phyloP scores from a whole-genome alignment of 176 grass and related monocot genomes.

The Areca catechu region DNA sequence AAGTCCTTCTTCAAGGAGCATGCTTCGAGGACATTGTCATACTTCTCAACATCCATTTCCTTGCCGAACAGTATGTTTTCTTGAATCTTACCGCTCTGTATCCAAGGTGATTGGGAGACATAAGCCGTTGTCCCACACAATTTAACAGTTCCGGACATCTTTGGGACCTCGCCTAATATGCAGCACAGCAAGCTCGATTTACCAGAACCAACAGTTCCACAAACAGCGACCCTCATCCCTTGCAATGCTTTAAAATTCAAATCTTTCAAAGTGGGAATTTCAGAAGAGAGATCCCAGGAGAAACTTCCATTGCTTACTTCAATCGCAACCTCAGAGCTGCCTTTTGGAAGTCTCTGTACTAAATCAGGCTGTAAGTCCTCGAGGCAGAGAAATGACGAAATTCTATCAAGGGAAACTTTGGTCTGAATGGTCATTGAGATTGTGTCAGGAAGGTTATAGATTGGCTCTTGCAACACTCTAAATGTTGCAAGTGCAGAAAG shows the following conservation, averaged over 20 bases:
- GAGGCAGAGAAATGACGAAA: slow-evolving; percentile 48
- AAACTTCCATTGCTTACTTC: slow-evolving; percentile 42
- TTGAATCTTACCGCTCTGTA: slow-evolving; percentile 54
- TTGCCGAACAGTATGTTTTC: slow-evolving; percentile 52
- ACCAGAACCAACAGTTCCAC: slow-evolving; percentile 63
- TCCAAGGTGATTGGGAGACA: slow-evolving; percentile 67
- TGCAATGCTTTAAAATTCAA: slow-evolving; percentile 41
- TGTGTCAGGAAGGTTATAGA: slow-evolving; percentile 38
- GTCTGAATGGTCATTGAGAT: slow-evolving; percentile 42
- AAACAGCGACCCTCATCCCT: slow-evolving; percentile 48
- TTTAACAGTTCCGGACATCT: slow-evolving; percentile 43
- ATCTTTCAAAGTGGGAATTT: slow-evolving; percentile 29
- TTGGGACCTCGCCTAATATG: slow-evolving; percentile 63
- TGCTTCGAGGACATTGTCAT: slow-evolving; percentile 37
- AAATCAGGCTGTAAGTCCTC: slow-evolving; percentile 36
- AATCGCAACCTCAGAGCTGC: slow-evolving; percentile 31
- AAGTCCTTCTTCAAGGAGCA: slow-evolving; percentile 55
- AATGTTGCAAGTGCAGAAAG: slow-evolving; percentile 65
- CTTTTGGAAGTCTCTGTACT: slow-evolving; percentile 37
- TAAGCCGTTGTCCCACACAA: slow-evolving; percentile 47
- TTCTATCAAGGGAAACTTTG: slow-evolving; percentile 66
- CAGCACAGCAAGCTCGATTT: slow-evolving; percentile 71
- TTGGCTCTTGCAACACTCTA: slow-evolving; percentile 52
- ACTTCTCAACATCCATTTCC: slow-evolving; percentile 31
- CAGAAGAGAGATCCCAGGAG: slow-evolving; percentile 42